phyloP scores from a whole-genome alignment of 306 rosid species.

The Prunus mongolica region DNA sequence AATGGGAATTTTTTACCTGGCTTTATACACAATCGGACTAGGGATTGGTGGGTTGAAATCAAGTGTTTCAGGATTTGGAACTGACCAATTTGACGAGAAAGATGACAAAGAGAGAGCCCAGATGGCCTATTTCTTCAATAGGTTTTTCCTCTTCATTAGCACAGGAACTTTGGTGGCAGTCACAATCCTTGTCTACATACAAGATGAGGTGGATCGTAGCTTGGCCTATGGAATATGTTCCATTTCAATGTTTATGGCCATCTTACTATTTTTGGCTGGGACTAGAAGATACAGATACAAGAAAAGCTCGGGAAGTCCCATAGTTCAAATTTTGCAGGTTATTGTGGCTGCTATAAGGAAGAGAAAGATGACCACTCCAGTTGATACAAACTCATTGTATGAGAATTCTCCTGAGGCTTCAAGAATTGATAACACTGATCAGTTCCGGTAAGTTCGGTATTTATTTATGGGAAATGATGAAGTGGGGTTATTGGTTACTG shows the following conservation, averaged over 20 bases:
- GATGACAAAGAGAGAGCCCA: slow-evolving; percentile 84
- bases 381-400: slow-evolving; percentile 37
- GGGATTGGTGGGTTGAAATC: slow-evolving; percentile 93
- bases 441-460: slow-evolving; percentile 44
- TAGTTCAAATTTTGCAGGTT: slow-evolving; percentile 79
- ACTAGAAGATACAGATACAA: slow-evolving; percentile 64
- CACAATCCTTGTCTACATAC: slow-evolving; percentile 85
- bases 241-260: slow-evolving; percentile 53
- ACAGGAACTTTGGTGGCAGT: slow-evolving; percentile 75
- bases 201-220: slow-evolving; percentile 79
- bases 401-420: slow-evolving; percentile 65
- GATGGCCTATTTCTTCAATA: slow-evolving; percentile 76
- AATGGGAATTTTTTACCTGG: slow-evolving; percentile 72
- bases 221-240: slow-evolving; percentile 86
- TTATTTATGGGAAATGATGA: neutral
- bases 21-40: slow-evolving; percentile 65
- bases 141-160: slow-evolving; percentile 79
- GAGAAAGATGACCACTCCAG: slow-evolving; percentile 55
- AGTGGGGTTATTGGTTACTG: neutral
- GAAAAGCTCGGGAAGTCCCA: slow-evolving; percentile 78
- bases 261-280: slow-evolving; percentile 53
- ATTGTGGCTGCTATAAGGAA: slow-evolving; percentile 55
- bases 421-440: slow-evolving; percentile 61
- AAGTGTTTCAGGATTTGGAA: slow-evolving; percentile 92
- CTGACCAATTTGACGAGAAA: slow-evolving; percentile 83